Conservation (phyloP, 352 stramenopile genomes). For the Saprolegnia parasitica region DNA sequence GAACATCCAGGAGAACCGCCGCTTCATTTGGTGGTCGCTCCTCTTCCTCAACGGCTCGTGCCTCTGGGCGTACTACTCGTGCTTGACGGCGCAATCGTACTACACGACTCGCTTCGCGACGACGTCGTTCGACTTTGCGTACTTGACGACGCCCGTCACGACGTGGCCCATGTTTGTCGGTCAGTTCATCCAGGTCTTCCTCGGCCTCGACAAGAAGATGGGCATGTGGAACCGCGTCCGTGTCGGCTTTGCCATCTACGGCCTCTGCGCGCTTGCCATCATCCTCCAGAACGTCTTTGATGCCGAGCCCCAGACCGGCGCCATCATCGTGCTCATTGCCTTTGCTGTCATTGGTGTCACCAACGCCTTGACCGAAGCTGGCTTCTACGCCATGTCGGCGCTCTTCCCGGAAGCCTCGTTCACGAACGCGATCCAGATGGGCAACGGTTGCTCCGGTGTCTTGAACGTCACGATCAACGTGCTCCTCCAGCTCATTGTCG, state of each 20-base stretch:
- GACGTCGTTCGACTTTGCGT: conserved; percentile 47
- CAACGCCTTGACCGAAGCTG: conserved; percentile 55
- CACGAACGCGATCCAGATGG: conserved; percentile 60
- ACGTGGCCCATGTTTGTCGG: conserved; percentile 62
- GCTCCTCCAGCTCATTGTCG: conserved; percentile 48
- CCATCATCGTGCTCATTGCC: conserved; percentile 48
- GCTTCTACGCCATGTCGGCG: conserved; percentile 54
- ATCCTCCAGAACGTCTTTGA: conserved; percentile 39
- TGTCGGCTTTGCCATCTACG: conserved; percentile 50
- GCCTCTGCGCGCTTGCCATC: conserved; percentile 56
- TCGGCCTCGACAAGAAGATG: conserved; percentile 58
- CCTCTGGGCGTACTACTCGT: conserved; percentile 74
- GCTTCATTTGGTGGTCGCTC: conserved; percentile 56
- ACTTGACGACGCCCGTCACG: conserved; percentile 55
- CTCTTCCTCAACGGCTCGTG: conserved; percentile 69
- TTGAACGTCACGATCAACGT: conserved; percentile 57
- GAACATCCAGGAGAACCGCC: conserved; percentile 48
- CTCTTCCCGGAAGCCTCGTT: conserved; percentile 59
- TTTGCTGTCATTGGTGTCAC: conserved; percentile 47
- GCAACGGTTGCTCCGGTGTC: conserved; percentile 45
- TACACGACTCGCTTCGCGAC: conserved; percentile 48
- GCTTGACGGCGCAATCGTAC: conserved; percentile 59
- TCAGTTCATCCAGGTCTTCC: conserved; percentile 49
- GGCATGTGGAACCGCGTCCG: conserved; percentile 42
- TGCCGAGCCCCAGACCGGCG: conserved; percentile 34